Percentiles rank a stretch among this genome's conserved stretches.
Conservation (phyloP, 2,329 filamentous ascomycete genomes). For the Epichloe hybrida region DNA sequence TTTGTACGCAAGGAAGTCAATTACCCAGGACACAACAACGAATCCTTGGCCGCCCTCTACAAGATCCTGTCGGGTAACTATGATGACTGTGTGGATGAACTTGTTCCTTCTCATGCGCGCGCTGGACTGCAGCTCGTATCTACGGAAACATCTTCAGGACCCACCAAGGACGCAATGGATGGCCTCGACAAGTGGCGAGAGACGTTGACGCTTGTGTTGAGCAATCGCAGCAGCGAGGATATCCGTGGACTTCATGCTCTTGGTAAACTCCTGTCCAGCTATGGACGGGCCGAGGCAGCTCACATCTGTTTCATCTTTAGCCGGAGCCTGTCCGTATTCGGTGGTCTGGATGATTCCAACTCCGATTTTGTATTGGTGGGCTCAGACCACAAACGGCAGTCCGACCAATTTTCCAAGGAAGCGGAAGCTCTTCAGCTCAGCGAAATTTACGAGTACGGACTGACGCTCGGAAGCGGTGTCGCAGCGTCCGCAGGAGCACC, state of each 20-base stretch:
- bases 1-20: conserved; percentile 94
- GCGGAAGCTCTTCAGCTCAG: conserved; percentile 84
- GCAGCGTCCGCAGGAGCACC: conserved; percentile 48
- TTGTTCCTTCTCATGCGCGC: conserved; percentile 83
- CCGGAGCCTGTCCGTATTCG: conserved; percentile 54
- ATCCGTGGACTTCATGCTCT: conserved; percentile 63
- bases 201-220: conserved; percentile 71
- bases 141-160: conserved; percentile 46
- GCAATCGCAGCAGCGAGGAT: conserved; percentile 76
- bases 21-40: conserved; percentile 61
- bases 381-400: conserved; percentile 61
- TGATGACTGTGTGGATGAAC: conserved; percentile 88
- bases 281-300: conserved; percentile 79
- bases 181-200: conserved; percentile 92
- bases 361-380: conserved; percentile 74
- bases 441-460: conserved; percentile 86
- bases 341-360: conserved; percentile 69
- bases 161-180: conserved; percentile 60
- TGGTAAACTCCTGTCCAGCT: conserved; percentile 69
- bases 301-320: conserved; percentile 92
- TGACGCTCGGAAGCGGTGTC: conserved; percentile 50
- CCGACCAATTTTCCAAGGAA: conserved; percentile 62
- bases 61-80: conserved; percentile 87
- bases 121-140: conserved; percentile 86
- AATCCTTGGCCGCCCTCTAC: conserved; percentile 83